Base-by-base conservation (phyloP, 106 monocot genomes). In the Dendrobium catenatum region DNA sequence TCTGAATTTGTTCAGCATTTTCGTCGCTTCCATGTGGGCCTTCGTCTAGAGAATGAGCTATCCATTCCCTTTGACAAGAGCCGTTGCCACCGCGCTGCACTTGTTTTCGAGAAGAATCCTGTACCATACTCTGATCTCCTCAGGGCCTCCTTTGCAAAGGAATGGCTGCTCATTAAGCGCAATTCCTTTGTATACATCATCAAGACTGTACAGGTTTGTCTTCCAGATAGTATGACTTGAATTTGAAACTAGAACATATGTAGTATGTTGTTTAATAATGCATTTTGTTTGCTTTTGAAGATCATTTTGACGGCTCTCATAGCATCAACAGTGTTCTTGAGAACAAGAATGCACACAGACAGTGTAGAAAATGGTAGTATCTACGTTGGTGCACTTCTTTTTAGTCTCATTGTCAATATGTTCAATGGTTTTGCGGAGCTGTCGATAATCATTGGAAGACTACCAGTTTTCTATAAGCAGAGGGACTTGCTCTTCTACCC, bases 371-470 rank as follows among this genome's bases (percentile, higher is more conserved):
- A 90, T 54, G 94, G 88, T 0, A 22, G 68, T 22, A 42, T 85
- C n/a, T 94, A 86, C 82, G 80, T 91, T 16, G 94, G 94, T 9
- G 91, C 91, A 1, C 86, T 94, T 9, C 80, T 94, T 13, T 91
- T 90, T 56, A 80, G 85, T 16, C 31, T 94, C 74, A 68, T 92
- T 16, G 80, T 85, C 26, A 89, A 88, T 81, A 85, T 88, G 88
- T 94, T 94, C 83, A 94, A 94, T 54, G 88, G 94, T 7, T 92
- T 94, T 29, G 88, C 94, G 18, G 94, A 94, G 84, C 84, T 94
- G 3, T 79, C 94, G 18, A 77, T 94, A 33, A 81, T 85, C 51
- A 88, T 94, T 66, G 9, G 49, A 17, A 86, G 89, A 72, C 90
- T 94, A 16, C 94, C 91, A 1, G 91, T 94, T 40, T 94, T 94